A percentile compares a stretch with the other conserved stretches of the same genome.
These are phyloP conservation scores for Aegilops tauschii DNA, from an alignment of 176 grass and related monocot species.

Conservation along the genomic window DNA sequence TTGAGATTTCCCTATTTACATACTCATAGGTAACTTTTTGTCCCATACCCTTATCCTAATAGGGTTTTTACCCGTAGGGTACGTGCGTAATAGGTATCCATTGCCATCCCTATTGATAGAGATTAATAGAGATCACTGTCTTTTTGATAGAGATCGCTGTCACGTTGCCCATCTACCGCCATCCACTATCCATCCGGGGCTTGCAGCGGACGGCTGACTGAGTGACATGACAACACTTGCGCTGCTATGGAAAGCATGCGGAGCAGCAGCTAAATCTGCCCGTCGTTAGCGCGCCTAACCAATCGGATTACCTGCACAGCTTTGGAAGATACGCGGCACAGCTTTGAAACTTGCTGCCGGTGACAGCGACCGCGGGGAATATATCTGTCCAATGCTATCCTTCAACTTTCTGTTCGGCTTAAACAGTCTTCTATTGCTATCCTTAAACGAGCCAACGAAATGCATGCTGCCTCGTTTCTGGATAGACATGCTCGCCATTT, in stretches of 20 bases:
- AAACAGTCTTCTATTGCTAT: background rate
- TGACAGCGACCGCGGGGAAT: background rate
- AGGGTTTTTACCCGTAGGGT: no score
- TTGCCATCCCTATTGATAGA: no score
- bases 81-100: no score
- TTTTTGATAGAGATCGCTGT: no score
- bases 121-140: conserved; percentile 2
- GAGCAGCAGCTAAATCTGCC: background rate
- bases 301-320: background rate
- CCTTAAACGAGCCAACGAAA: background rate
- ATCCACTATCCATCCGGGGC: background rate
- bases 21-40: no score
- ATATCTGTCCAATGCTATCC: background rate
- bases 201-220: background rate
- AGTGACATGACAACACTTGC: background rate
- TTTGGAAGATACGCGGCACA: background rate
- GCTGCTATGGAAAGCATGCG: background rate
- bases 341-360: background rate
- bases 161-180: background rate
- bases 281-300: background rate
- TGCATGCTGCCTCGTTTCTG: background rate
- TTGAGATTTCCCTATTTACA: no score
- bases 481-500: background rate
- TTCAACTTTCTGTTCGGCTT: background rate
- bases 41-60: no score